Evolutionary conservation across 768 basidiomycete species (phyloP).

Genomic region (Russula lepida): DNA sequence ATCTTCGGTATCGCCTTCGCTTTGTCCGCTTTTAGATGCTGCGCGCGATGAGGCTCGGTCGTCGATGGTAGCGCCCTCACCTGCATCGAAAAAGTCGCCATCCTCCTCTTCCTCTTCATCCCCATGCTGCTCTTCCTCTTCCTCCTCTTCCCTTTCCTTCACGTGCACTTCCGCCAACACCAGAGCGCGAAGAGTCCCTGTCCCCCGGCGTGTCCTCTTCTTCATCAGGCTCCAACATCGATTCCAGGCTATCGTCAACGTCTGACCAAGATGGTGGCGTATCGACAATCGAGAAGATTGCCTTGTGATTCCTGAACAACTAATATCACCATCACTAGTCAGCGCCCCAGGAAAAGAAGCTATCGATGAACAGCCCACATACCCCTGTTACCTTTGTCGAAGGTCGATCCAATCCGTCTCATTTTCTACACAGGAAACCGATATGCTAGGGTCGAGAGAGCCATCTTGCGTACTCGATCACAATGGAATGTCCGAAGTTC

Average conservation of each 20-base stretch:
- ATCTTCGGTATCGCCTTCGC: slow-evolving; percentile 62
- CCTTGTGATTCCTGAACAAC: slow-evolving; percentile 41
- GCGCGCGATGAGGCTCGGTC: slow-evolving; percentile 34
- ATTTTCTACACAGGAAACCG: slow-evolving; percentile 79
- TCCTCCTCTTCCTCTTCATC: slow-evolving; percentile 33
- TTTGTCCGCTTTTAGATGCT: slow-evolving; percentile 33
- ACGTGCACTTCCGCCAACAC: slow-evolving; percentile 21
- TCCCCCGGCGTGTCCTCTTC: slow-evolving; percentile 49
- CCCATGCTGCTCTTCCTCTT: slow-evolving; percentile 12
- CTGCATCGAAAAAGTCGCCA: slow-evolving; percentile 47
- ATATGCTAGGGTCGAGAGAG: slow-evolving; percentile 94
- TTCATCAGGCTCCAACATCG: slow-evolving; percentile 63
- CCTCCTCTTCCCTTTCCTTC: neutral
- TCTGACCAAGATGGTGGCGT: slow-evolving; percentile 82
- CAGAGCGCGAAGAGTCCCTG: slow-evolving; percentile 22
- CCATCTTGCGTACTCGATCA: slow-evolving; percentile 95
- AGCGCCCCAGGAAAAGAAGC: neutral
- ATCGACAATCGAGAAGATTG: slow-evolving; percentile 81
- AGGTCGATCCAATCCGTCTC: slow-evolving; percentile 85
- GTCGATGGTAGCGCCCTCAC: slow-evolving; percentile 27
- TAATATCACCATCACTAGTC: slow-evolving; percentile 22
- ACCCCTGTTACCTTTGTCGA: slow-evolving; percentile 62
- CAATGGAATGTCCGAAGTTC: slow-evolving; percentile 92
- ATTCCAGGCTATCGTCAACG: slow-evolving; percentile 69
- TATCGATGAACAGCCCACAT: neutral